Conservation (phyloP, 1,284 basidiomycete species). For the Anthracocystis panici-leucophaei region DNA sequence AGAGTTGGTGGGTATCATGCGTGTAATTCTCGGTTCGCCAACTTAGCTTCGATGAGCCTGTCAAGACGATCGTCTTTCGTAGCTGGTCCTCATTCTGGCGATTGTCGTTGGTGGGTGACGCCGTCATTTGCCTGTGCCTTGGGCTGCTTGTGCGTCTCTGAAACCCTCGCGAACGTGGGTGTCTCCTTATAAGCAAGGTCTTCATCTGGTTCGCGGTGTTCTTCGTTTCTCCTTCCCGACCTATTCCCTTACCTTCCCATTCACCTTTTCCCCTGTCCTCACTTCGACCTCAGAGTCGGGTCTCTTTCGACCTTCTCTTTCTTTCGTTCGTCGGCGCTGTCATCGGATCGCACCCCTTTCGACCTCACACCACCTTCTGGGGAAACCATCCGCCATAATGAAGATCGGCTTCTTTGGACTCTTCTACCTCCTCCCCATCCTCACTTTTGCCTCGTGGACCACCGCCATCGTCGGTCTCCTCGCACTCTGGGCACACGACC, state of each 20-base stretch:
- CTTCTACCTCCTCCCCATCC: slow-evolving; percentile 52
- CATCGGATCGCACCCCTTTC: not conserved
- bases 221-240: not conserved
- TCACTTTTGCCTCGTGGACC: slow-evolving; percentile 55
- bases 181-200: not conserved
- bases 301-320: not conserved
- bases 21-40: no score
- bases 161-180: not conserved
- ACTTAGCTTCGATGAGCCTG: no score
- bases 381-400: slow-evolving; percentile 10
- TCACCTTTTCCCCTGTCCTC: not conserved
- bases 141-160: no score
- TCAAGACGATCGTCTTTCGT: no score
- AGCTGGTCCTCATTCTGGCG: no score
- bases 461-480: slow-evolving; percentile 66
- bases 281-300: slow-evolving; percentile 2
- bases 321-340: not conserved
- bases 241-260: not conserved
- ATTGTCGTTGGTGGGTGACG: not conserved
- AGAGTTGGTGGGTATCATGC: no score
- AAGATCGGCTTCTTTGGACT: slow-evolving; percentile 51
- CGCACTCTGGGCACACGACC: slow-evolving; percentile 69
- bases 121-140: not conserved
- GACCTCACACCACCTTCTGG: no score
- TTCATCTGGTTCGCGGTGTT: not conserved